Conservation (phyloP, 768 basidiomycete species). For the Pisolithus sp. region DNA sequence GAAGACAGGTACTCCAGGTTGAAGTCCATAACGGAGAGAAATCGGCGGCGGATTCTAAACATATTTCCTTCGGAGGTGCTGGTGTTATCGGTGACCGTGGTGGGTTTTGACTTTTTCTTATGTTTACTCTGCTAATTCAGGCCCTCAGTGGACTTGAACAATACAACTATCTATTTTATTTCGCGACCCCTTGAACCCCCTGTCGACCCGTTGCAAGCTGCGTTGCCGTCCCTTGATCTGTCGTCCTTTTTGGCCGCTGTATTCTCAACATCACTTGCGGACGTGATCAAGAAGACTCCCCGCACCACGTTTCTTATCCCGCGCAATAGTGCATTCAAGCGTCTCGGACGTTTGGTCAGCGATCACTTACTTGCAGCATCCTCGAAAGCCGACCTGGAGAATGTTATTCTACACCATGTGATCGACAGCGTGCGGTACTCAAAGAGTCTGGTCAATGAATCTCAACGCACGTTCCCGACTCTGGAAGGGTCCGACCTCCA, state of each 20-base stretch:
- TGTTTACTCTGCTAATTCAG: constrained; percentile 5
- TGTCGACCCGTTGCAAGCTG: constrained; percentile 69
- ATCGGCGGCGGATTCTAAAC: constrained; percentile 40
- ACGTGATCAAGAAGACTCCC: constrained; percentile 55
- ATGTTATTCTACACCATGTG: constrained; percentile 84
- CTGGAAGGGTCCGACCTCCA: constrained; percentile 82
- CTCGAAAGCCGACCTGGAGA: constrained; percentile 73
- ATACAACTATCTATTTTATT: constrained; percentile 84
- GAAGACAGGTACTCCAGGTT: constrained; percentile 64
- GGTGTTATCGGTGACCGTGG: constrained; percentile 71
- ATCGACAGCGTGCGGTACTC: constrained; percentile 73
- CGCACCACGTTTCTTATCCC: constrained; percentile 83
- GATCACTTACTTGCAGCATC: constrained; percentile 76
- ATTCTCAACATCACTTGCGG: constrained; percentile 80
- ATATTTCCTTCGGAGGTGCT: constrained; percentile 79
- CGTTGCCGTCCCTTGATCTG: constrained; percentile 74
- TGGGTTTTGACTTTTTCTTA: constrained; percentile 31
- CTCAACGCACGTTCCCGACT: constrained; percentile 69
- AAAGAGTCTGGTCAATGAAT: constrained; percentile 51
- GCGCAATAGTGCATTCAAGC: constrained; percentile 81
- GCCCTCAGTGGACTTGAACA: constrained; percentile 59
- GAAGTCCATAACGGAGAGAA: constrained; percentile 50
- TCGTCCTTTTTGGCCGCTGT: constrained; percentile 88
- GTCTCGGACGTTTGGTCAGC: constrained; percentile 79
- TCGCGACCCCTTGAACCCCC: constrained; percentile 82